Conservation (phyloP, 306 rosid species). For the Fragaria iinumae region DNA sequence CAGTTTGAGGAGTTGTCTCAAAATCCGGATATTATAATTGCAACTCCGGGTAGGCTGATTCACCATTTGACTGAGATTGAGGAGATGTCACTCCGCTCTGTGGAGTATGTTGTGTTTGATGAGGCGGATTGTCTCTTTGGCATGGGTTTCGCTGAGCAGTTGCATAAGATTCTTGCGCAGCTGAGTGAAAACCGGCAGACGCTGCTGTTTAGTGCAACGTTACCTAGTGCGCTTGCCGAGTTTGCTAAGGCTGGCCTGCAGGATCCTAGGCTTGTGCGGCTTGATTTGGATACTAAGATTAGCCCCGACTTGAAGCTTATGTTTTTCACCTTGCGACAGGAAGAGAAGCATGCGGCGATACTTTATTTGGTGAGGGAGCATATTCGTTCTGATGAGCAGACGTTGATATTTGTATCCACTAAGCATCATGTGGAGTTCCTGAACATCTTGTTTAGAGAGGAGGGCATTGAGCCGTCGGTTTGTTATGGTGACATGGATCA, state of each 20-base stretch:
- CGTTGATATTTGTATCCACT: conserved; percentile 82
- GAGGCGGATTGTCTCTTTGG: conserved; percentile 85
- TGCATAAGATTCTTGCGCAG: conserved; percentile 73
- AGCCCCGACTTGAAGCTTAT: conserved; percentile 85
- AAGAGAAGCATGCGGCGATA: conserved; percentile 75
- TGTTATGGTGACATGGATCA: conserved; percentile 98
- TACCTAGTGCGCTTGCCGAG: conserved; percentile 93
- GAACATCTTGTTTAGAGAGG: conserved; percentile 62
- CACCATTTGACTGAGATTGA: conserved; percentile 89
- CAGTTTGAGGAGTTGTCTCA: conserved; percentile 87
- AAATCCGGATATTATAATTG: conserved; percentile 82
- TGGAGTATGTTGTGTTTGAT: conserved; percentile 89
- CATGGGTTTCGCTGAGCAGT: conserved; percentile 90
- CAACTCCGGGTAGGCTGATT: conserved; percentile 97
- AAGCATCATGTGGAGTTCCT: conserved; percentile 89
- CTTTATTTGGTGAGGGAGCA: conserved; percentile 79
- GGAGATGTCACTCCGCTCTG: conserved; percentile 76
- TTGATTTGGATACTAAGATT: conserved; percentile 82
- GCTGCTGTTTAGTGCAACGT: conserved; percentile 84
- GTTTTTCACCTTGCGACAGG: conserved; percentile 77
- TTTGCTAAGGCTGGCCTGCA: conserved; percentile 95
- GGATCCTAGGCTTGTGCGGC: conserved; percentile 84
- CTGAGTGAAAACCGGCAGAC: conserved; percentile 87
- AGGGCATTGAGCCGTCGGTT: conserved; percentile 85
- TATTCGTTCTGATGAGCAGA: conserved; percentile 68